phyloP scores from a whole-genome alignment of 106 monocot genomes.

The Platanthera guangdongensis region DNA sequence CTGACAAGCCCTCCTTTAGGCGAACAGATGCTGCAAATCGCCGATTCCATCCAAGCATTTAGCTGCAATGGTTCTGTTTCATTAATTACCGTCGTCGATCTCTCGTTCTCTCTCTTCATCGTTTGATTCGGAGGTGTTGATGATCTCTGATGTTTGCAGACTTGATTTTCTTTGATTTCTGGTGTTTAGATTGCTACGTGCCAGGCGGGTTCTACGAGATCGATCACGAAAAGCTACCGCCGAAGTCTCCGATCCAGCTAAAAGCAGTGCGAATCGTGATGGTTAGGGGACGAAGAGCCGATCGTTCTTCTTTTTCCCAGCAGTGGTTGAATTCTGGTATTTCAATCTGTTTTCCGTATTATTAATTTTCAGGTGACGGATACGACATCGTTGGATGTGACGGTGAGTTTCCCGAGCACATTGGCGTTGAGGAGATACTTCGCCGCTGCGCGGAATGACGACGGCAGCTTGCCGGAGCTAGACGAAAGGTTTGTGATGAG shows the following conservation, averaged over 20 bases:
- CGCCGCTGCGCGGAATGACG: neutral
- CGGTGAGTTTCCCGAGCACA: constrained; percentile 73
- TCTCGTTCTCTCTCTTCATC: neutral
- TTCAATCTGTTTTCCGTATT: neutral
- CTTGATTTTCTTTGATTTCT: neutral
- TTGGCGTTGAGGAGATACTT: constrained; percentile 56
- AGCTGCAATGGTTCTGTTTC: constrained; percentile 17
- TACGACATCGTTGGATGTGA: constrained; percentile 41
- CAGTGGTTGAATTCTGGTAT: neutral
- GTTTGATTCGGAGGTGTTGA: neutral
- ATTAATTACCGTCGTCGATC: too few species aligned
- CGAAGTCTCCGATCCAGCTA: constrained; percentile 76
- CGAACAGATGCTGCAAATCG: constrained; percentile 22
- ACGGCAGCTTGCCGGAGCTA: constrained; percentile 45
- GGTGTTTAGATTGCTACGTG: constrained; percentile 15
- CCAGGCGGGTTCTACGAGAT: constrained; percentile 72
- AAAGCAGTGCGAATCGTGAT: constrained; percentile 65
- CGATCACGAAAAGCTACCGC: constrained; percentile 64
- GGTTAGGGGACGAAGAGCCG: constrained; percentile 16
- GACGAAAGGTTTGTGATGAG: constrained; percentile 94
- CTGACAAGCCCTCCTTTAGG: constrained; percentile 8
- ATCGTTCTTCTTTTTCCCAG: neutral
- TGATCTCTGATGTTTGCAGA: neutral
- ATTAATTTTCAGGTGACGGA: constrained; percentile 52
- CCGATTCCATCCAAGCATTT: constrained; percentile 13